Conservation (phyloP, 768 basidiomycete species). For the Leccinum pellstonianum region DNA sequence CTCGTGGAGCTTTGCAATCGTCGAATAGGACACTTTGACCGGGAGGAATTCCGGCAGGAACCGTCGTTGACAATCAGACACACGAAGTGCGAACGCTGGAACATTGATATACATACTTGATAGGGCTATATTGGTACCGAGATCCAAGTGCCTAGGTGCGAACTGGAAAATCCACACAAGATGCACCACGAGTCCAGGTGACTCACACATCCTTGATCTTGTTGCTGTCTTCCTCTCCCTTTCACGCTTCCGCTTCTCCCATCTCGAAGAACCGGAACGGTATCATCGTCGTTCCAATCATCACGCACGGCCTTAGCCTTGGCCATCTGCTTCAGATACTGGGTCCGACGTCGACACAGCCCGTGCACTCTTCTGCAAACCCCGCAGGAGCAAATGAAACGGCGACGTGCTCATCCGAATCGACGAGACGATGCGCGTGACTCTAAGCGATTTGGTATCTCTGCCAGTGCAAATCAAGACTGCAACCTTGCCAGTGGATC, state of each 20-base stretch:
- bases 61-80: no score
- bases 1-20: no score
- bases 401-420: not conserved
- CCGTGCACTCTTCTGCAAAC: not conserved
- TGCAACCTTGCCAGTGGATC: constrained; percentile 12
- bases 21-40: not conserved
- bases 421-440: not conserved
- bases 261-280: not conserved
- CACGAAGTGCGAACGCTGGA: no score
- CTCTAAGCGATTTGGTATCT: not conserved
- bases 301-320: constrained; percentile 35
- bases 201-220: constrained; percentile 40
- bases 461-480: not conserved
- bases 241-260: not conserved
- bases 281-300: constrained; percentile 42
- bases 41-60: not conserved
- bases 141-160: no score
- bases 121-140: no score
- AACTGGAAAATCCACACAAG: no score
- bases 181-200: no score
- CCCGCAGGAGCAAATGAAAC: not conserved
- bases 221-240: constrained; percentile 35
- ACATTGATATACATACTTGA: no score
- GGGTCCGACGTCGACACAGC: not conserved
- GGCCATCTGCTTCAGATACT: not conserved